Percentiles rank a stretch among this genome's conserved stretches.
These are phyloP conservation scores for Aspergillus bertholletiae DNA, from an alignment of 495 filamentous ascomycete species.

Conservation along the genomic window DNA sequence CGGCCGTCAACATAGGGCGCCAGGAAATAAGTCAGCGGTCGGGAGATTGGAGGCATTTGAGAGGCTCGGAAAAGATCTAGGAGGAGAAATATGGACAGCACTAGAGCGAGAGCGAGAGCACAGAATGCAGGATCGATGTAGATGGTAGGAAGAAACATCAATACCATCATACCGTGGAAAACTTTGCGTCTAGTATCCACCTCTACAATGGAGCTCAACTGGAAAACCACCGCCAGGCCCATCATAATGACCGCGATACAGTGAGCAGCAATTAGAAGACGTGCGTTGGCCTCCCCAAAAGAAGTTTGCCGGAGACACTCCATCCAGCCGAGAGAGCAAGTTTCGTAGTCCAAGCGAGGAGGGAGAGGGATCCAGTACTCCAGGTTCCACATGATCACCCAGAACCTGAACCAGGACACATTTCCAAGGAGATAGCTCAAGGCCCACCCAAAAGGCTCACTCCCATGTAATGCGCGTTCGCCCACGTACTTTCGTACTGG, in stretches of 20 bases:
- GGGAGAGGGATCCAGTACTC: conserved; percentile 76
- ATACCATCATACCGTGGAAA: conserved; percentile 97
- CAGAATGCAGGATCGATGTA: conserved; percentile 83
- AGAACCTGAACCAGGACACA: conserved; percentile 60
- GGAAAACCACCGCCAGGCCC: conserved; percentile 70
- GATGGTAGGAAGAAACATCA: conserved; percentile 84
- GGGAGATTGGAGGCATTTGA: conserved; percentile 84
- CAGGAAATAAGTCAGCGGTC: conserved; percentile 77
- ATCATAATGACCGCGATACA: conserved; percentile 62
- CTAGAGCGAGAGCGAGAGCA: conserved; percentile 69
- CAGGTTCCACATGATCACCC: conserved; percentile 60
- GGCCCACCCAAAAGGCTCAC: conserved; percentile 91
- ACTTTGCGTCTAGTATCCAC: conserved; percentile 98
- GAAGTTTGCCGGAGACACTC: conserved; percentile 52
- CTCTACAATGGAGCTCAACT: conserved; percentile 66
- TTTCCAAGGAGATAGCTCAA: conserved; percentile 87
- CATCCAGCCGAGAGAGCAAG: conserved; percentile 49
- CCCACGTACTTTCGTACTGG: conserved; percentile 68
- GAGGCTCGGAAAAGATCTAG: conserved; percentile 86
- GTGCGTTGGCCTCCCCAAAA: conserved; percentile 74
- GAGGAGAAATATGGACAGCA: conserved; percentile 78
- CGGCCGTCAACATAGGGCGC: conserved; percentile 93
- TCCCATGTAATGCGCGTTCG: conserved; percentile 58
- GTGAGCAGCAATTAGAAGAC: conserved; percentile 73
- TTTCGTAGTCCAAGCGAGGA: conserved; percentile 34